Percentiles rank a stretch among this genome's conserved stretches.
These are phyloP conservation scores for Phaseolus coccineus DNA, from an alignment of 331 rosid species.

Conservation along the genomic window DNA sequence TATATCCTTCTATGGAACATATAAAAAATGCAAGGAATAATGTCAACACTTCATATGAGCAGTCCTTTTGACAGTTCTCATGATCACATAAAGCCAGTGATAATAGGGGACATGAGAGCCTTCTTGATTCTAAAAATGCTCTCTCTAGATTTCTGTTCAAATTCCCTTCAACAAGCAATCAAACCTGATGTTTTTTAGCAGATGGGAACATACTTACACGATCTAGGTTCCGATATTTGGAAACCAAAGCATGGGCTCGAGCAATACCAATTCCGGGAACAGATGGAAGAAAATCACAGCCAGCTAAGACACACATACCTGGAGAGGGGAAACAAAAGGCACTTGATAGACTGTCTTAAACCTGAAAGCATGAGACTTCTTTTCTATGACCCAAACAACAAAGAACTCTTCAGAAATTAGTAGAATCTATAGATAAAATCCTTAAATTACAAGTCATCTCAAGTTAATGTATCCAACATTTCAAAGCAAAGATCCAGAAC, in stretches of 20 bases:
- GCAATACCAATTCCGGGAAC: slow-evolving; percentile 95
- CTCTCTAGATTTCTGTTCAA: slow-evolving; percentile 24
- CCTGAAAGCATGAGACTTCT: slow-evolving; percentile 6
- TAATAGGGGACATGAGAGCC: neutral
- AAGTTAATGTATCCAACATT: slow-evolving; percentile 1
- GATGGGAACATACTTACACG: slow-evolving; percentile 72
- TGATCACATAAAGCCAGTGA: neutral
- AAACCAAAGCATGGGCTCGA: slow-evolving; percentile 83
- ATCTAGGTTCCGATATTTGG: slow-evolving; percentile 78
- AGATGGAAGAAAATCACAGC: slow-evolving; percentile 97
- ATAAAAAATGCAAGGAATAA: neutral
- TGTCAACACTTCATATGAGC: neutral
- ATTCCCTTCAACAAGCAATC: slow-evolving; percentile 16
- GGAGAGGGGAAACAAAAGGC: slow-evolving; percentile 20
- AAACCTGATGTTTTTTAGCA: neutral
- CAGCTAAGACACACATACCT: slow-evolving; percentile 98
- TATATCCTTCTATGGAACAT: slow-evolving; percentile 1
- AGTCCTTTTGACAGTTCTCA: slow-evolving; percentile 9
- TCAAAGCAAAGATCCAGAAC: slow-evolving; percentile 14
- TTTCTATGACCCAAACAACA: slow-evolving; percentile 12
- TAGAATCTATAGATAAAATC: neutral
- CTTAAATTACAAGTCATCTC: neutral
- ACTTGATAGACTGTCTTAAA: slow-evolving; percentile 5
- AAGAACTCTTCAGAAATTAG: neutral
- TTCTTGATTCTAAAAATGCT: neutral